Evolutionary conservation across 1,139 yeast genomes (phyloP), one percentile per base, ranked within the genome.

Genomic region (Kurtzmaniella quercitrusa): DNA sequence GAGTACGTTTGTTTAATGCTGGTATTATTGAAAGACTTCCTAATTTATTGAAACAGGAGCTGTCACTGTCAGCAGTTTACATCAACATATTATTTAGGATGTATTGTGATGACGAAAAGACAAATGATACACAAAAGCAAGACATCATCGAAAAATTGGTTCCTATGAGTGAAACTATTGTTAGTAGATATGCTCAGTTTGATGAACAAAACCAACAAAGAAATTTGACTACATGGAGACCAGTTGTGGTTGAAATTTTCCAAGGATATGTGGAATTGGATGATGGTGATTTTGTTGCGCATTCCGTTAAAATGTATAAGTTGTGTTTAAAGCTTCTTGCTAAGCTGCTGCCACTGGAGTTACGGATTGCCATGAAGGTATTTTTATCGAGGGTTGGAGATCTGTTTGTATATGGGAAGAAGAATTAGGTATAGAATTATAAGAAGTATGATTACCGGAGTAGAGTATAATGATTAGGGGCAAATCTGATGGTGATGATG

Each of bases 11-110:
- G 41, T 91, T 95, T 84, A 87, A 89, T 57, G 89, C 94, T 9
- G 96, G 97, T 2, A 83, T 90, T 33, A 93, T 91, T 66, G 95
- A 89, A 57, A 85, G 93, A 58, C 74, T 91, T 48, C 98, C 99
- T 18, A 94, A 93, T 57, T 69, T 94, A 53, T 70, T 91, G 53
- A 87, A 88, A 55, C 98, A 94, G 63, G 98, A 94, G 62, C 83
- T 95, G 0, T 82, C 90, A 18, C 81, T 97, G 0, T 85, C 96
- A 1, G 93, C 95, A 1, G 95, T 90, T 1, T 86, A 83, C 61
- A 81, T 93, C 50, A 83, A 85, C 52, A 77, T 90, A 41, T 74
- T 88, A 73, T 86, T 93, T 71, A 75, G 85, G 53, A 70, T 93
- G 62, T 90, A 88, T 61, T 79, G 89, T 53, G 91, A 87, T 56